These are phyloP conservation scores for Clonostachys sp. DNA, from an alignment of 2,329 filamentous ascomycete species.

Conservation along the genomic window DNA sequence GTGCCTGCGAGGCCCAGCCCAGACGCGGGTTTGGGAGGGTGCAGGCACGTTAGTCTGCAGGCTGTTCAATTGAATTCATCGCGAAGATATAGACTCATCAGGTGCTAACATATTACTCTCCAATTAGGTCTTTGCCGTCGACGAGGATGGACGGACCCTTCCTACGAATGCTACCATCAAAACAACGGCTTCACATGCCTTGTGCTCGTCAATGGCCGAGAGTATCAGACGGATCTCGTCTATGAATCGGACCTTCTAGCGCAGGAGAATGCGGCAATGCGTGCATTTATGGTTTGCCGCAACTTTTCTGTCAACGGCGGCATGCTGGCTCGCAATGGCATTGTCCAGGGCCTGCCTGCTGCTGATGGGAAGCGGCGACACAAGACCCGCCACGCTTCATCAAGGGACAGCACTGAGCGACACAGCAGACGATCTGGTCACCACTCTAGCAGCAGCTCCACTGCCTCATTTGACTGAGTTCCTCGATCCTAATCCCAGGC, in stretches of 20 bases:
- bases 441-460: slow-evolving; percentile 60
- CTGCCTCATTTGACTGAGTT: slow-evolving; percentile 49
- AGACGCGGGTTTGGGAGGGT: too few species aligned
- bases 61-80: slow-evolving; percentile 1
- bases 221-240: slow-evolving; percentile 86
- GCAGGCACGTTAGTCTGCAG: background rate
- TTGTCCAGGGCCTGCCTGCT: slow-evolving; percentile 61
- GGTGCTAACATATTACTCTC: slow-evolving; percentile 25
- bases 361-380: slow-evolving; percentile 43
- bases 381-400: slow-evolving; percentile 48
- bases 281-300: slow-evolving; percentile 94
- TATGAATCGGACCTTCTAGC: slow-evolving; percentile 81
- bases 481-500: too few species aligned
- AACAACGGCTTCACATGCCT: slow-evolving; percentile 79
- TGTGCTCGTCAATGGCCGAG: slow-evolving; percentile 91
- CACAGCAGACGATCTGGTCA: slow-evolving; percentile 47
- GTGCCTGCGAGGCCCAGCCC: background rate
- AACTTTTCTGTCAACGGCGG: slow-evolving; percentile 97
- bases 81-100: background rate
- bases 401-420: slow-evolving; percentile 36
- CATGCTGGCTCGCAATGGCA: slow-evolving; percentile 71
- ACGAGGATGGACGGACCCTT: slow-evolving; percentile 87
- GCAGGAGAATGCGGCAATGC: slow-evolving; percentile 90
- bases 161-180: slow-evolving; percentile 78
- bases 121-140: slow-evolving; percentile 82